These are phyloP conservation scores for Phragmites australis DNA, from an alignment of 176 grass and related monocot species.

Conservation along the genomic window DNA sequence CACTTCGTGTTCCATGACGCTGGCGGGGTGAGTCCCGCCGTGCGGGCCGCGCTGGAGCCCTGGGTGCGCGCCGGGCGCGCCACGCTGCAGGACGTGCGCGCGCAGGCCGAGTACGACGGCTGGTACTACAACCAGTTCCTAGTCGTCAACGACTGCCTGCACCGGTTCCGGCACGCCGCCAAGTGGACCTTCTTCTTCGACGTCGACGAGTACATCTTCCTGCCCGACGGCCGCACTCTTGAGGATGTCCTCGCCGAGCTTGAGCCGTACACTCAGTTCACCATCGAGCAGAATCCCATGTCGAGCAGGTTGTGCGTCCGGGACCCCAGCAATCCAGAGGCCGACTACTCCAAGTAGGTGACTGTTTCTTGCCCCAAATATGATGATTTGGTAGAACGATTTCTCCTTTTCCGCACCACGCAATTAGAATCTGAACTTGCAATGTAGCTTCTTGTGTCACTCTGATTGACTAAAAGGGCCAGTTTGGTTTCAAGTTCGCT, in stretches of 20 bases:
- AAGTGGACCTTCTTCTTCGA: conserved; percentile 98
- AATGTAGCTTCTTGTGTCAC: background rate
- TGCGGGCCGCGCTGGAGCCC: conserved; percentile 62
- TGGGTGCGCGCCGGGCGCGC: conserved; percentile 84
- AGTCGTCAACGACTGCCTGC: conserved; percentile 90
- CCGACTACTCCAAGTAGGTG: conserved; percentile 58
- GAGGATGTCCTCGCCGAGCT: conserved; percentile 60
- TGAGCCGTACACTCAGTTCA: conserved; percentile 82
- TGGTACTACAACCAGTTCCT: conserved; percentile 97
- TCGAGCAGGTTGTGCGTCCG: conserved; percentile 73
- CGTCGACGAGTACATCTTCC: conserved; percentile 91
- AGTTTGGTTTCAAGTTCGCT: background rate
- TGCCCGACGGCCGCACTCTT: conserved; percentile 54
- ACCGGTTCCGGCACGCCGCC: conserved; percentile 68
- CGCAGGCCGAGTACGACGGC: conserved; percentile 68
- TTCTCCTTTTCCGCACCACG: background rate
- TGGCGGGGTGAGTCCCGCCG: conserved; percentile 56
- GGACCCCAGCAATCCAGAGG: conserved; percentile 24
- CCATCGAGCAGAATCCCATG: conserved; percentile 96
- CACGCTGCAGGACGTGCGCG: conserved; percentile 91
- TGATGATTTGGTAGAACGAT: background rate
- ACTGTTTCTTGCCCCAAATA: background rate
- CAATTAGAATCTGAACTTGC: background rate
- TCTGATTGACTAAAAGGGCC: background rate
- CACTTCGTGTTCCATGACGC: conserved; percentile 99